Evolutionary conservation across 495 filamentous ascomycete genomes (phyloP).

Genomic region (Xylaria venustula): DNA sequence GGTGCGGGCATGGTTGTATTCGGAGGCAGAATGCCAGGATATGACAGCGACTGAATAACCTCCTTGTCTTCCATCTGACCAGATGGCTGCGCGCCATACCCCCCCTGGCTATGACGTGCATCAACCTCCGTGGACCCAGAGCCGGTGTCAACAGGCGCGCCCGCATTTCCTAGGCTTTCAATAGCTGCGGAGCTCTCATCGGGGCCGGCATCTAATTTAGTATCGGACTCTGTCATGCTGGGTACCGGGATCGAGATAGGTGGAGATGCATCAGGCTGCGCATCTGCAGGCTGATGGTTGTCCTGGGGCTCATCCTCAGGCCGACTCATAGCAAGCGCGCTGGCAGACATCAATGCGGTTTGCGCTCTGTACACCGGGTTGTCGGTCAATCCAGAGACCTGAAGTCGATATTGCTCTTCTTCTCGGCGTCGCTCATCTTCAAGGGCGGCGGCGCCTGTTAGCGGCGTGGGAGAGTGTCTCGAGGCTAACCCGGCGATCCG

Average conservation of each 20-base stretch:
- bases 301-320: constrained; percentile 40
- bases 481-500: constrained; percentile 45
- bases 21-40: constrained; percentile 41
- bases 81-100: constrained; percentile 40
- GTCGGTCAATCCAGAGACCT: constrained; percentile 41
- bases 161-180: constrained; percentile 34
- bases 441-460: constrained; percentile 56
- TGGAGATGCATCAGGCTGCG: constrained; percentile 18
- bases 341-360: constrained; percentile 53
- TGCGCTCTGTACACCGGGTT: constrained; percentile 55
- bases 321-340: constrained; percentile 50
- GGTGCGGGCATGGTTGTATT: constrained; percentile 37
- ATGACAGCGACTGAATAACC: constrained; percentile 42
- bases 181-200: constrained; percentile 37
- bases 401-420: constrained; percentile 46
- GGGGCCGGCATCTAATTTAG: constrained; percentile 39
- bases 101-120: constrained; percentile 27
- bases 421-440: constrained; percentile 52
- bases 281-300: constrained; percentile 17
- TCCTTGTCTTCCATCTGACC: constrained; percentile 51
- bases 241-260: constrained; percentile 36
- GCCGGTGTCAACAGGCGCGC: constrained; percentile 38
- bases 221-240: constrained; percentile 26
- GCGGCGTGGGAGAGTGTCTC: constrained; percentile 44
- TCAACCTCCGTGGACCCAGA: constrained; percentile 47